Conservation (phyloP, 2,329 filamentous ascomycete species). For the Dactylellina haptotyla region DNA sequence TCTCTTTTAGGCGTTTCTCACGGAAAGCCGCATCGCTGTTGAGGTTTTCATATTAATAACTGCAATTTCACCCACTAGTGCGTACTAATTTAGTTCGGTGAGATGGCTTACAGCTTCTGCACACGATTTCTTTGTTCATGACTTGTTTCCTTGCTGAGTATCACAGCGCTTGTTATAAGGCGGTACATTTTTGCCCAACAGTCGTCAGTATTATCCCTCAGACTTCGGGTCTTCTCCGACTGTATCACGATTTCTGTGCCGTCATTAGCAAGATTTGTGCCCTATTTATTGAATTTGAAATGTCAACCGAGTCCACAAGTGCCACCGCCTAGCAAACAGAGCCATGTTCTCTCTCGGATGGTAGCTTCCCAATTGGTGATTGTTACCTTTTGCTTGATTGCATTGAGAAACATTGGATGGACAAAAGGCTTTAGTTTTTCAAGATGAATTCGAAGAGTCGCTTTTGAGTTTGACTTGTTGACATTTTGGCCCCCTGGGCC, state of each 20-base stretch:
- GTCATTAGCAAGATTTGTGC: conserved; percentile 17
- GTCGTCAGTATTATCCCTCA: conserved; percentile 18
- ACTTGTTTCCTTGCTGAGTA: conserved; percentile 12
- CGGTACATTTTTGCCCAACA: conserved; percentile 35
- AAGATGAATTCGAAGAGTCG: conserved; percentile 36
- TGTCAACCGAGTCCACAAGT: too few relatives aligned
- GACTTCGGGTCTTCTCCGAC: conserved; percentile 31
- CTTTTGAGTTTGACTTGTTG: conserved; percentile 42
- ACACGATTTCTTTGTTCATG: conserved; percentile 18
- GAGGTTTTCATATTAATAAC: neutral
- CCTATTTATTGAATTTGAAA: neutral
- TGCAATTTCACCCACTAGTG: neutral
- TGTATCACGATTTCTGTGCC: conserved; percentile 28
- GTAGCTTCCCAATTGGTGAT: too few relatives aligned
- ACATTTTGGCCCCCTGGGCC: conserved; percentile 49
- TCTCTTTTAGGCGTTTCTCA: conserved; percentile 18
- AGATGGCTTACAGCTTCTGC: conserved; percentile 26
- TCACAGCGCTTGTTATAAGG: neutral
- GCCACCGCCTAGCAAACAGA: too few relatives aligned
- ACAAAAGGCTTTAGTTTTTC: conserved; percentile 18
- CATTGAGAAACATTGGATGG: conserved; percentile 23
- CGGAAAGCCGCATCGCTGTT: neutral
- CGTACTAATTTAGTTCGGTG: neutral
- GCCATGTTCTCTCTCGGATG: too few relatives aligned
- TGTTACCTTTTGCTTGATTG: conserved; percentile 26